Percentiles rank a stretch among this genome's conserved stretches.
phyloP scores from a whole-genome alignment of 208 protist genomes.

The Crithidia bombi region DNA sequence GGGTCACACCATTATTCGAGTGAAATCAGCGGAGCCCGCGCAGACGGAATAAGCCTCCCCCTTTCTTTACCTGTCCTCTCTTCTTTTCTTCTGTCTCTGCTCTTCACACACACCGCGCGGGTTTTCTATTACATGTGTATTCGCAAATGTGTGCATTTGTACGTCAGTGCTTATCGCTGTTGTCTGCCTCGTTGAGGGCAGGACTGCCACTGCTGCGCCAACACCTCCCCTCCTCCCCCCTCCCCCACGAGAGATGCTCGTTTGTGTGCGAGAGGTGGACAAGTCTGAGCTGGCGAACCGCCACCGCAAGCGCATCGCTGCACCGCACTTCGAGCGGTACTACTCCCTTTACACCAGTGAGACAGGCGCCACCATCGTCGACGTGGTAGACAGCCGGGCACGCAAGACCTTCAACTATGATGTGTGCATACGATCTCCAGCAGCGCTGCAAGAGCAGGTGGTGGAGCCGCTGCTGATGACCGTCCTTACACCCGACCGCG shows the following conservation, averaged over 20 bases:
- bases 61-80: no score
- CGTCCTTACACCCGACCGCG: conserved; percentile 35
- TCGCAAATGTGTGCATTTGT: background rate
- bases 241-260: conserved; percentile 39
- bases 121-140: background rate
- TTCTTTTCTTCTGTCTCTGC: background rate
- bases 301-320: background rate
- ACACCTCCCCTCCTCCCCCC: background rate
- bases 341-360: conserved; percentile 51
- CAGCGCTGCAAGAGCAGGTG: conserved; percentile 36
- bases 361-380: conserved; percentile 49
- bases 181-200: no score
- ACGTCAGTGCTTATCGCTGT: no score
- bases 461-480: conserved; percentile 52
- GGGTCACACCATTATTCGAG: no score
- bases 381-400: conserved; percentile 71
- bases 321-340: conserved; percentile 48
- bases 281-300: conserved; percentile 34
- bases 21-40: no score
- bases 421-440: conserved; percentile 23
- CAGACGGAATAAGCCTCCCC: no score
- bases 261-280: conserved; percentile 53
- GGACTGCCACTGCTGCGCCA: no score
- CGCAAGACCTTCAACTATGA: conserved; percentile 65
- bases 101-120: background rate